Conservation (phyloP, 768 basidiomycete genomes). For the Kwoniella heveanensis region DNA sequence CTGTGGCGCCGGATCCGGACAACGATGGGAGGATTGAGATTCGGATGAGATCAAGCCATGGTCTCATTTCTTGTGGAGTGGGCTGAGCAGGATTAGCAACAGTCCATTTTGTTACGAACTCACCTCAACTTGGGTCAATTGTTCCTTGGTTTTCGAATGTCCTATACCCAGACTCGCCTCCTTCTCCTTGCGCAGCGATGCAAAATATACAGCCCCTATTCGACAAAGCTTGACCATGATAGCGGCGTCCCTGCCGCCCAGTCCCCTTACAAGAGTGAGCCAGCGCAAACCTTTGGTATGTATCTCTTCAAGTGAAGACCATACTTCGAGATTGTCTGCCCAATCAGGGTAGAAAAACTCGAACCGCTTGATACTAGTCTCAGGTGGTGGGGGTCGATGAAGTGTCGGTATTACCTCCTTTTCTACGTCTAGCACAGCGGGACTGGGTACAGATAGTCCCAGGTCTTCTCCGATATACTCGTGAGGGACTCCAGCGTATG, state of each 20-base stretch:
- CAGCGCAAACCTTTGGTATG: conserved; percentile 75
- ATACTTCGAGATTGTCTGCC: conserved; percentile 70
- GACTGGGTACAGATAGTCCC: conserved; percentile 18
- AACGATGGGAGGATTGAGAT: conserved; percentile 82
- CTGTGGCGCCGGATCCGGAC: conserved; percentile 79
- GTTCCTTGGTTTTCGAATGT: conserved; percentile 2
- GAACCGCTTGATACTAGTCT: conserved; percentile 72
- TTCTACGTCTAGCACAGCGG: background rate
- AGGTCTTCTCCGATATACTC: conserved; percentile 18
- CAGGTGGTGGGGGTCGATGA: conserved; percentile 77
- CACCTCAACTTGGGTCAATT: conserved; percentile 19
- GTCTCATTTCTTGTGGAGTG: conserved; percentile 40
- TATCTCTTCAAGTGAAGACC: conserved; percentile 68
- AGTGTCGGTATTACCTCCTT: conserved; percentile 69
- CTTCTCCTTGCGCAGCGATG: conserved; percentile 38
- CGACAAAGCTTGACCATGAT: conserved; percentile 79
- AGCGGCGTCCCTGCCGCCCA: conserved; percentile 74
- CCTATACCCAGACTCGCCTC: conserved; percentile 25
- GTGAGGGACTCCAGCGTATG: background rate
- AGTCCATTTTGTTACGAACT: background rate
- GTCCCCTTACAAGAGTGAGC: conserved; percentile 75
- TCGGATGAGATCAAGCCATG: conserved; percentile 79
- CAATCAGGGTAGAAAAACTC: conserved; percentile 90
- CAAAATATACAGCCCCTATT: conserved; percentile 62
- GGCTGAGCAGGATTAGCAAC: conserved; percentile 31